Evolutionary conservation across 345 rosid species (phyloP), one percentile per base, ranked within the genome.

Genomic region (Geranium rotundifolium): DNA sequence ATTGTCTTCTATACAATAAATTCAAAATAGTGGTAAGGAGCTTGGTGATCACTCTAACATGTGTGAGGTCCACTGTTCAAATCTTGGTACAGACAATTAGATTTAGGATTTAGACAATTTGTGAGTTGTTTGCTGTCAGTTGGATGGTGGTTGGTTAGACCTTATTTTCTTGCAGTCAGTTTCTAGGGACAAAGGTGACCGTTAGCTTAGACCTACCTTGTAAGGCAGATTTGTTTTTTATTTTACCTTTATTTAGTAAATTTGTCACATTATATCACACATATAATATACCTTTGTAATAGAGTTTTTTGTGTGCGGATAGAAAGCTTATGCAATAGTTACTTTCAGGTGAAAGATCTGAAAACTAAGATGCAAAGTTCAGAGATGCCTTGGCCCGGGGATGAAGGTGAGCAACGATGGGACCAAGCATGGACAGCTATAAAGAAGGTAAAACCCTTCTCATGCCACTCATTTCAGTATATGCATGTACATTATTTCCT

Each of bases 331-430:
- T 29, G 14, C 4, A 17, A 50, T 54, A 57, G 30, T 57, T 14
- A 67, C 30, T 74, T 72, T 67, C 75, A 93, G 99, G 92, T 90
- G 65, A 80, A 79, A 80, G 99, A 93, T 75, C 78, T 93, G 74
- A 90, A 93, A 80, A 71, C 70, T 23, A 79, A 80, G 71, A 88
- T 93, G 97, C 71, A 77, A 78, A 75, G 64, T 61, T 93, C 96
- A 64, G 95, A 84, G 54, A 93, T 93, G 95, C 96, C 97, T 61
- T 93, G 99, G 99, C 99, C 99, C 29, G 99, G 96, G 57, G 97
- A 90, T 69, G 99, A 93, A 77, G 95, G 99, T 62, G 85, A 86
- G 63, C 69, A 72, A 62, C 73, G 95, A 74, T 93, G 99, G 97
- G 87, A 82, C 75, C 97, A 88, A 79, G 99, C 97, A 68, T 93